These are phyloP conservation scores for Colletotrichum sojae DNA, from an alignment of 2,329 filamentous ascomycete genomes.

Conservation along the genomic window DNA sequence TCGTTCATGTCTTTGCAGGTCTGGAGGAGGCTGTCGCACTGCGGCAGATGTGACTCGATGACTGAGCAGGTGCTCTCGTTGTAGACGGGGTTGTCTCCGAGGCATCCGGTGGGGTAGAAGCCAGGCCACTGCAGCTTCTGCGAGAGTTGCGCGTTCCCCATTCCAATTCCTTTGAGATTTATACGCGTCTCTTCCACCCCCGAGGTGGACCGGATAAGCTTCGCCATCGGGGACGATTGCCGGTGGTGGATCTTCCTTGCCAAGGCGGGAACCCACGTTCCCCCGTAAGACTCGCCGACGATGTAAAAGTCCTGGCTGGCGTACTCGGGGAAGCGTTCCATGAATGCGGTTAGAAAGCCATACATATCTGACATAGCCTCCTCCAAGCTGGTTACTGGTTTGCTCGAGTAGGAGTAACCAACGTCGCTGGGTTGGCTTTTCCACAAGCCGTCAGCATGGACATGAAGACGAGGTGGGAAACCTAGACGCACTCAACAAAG, in stretches of 20 bases:
- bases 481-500: constrained; percentile 12
- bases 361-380: constrained; percentile 18
- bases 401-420: constrained; percentile 1
- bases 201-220: constrained; percentile 2
- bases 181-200: not conserved
- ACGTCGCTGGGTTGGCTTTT: not conserved
- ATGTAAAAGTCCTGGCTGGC: constrained; percentile 19
- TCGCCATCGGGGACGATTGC: constrained; percentile 7
- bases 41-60: constrained; percentile 10
- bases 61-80: constrained; percentile 9
- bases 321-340: not conserved
- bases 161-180: constrained; percentile 16
- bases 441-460: not conserved
- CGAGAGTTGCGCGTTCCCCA: constrained; percentile 20
- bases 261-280: constrained; percentile 6
- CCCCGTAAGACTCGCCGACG: constrained; percentile 13
- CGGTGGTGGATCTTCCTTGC: constrained; percentile 10
- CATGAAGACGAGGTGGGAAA: not conserved
- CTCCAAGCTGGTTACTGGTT: constrained; percentile 5
- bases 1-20: constrained; percentile 1
- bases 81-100: not conserved
- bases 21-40: constrained; percentile 13
- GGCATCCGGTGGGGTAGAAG: constrained; percentile 18
- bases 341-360: constrained; percentile 10
- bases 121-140: constrained; percentile 23